These are phyloP conservation scores for Mortierella sp. DNA, from an alignment of 371 early-diverging fungal genomes.

Conservation along the genomic window DNA sequence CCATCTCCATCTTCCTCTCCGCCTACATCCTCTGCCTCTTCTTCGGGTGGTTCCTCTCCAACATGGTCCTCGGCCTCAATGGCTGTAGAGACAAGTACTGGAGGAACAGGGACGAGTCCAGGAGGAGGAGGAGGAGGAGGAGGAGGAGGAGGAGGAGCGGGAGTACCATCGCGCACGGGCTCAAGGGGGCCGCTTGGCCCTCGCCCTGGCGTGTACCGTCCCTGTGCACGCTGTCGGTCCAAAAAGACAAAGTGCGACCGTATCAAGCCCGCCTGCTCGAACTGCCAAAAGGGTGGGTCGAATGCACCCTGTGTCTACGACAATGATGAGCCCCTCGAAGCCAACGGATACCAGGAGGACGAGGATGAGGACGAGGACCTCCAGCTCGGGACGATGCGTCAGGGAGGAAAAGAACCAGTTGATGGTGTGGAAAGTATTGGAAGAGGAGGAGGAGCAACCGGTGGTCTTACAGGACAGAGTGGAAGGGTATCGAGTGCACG, in stretches of 20 bases:
- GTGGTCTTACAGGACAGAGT: neutral
- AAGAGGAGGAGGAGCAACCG: neutral
- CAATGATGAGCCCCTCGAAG: conserved; percentile 33
- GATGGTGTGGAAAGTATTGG: neutral
- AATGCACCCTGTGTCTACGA: conserved; percentile 39
- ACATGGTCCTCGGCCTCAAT: neutral
- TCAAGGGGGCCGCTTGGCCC: conserved; percentile 34
- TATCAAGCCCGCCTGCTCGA: conserved; percentile 44
- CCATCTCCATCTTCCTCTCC: neutral
- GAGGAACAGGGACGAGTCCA: neutral
- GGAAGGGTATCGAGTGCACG: neutral
- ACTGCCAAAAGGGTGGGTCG: conserved; percentile 32
- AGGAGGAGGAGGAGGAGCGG: no score
- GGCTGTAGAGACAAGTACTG: no score
- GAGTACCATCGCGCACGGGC: conserved; percentile 1
- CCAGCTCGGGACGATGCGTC: neutral
- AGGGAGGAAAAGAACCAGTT: neutral
- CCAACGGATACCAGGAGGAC: conserved; percentile 5
- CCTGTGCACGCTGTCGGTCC: conserved; percentile 42
- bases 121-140: no score
- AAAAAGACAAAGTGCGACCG: conserved; percentile 49
- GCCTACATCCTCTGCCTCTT: neutral
- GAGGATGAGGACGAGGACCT: neutral
- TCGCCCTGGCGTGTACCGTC: conserved; percentile 41
- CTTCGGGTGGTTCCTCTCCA: neutral